Conservation (phyloP, 2,329 filamentous ascomycete species). For the Penicillium sclerotiorum region DNA sequence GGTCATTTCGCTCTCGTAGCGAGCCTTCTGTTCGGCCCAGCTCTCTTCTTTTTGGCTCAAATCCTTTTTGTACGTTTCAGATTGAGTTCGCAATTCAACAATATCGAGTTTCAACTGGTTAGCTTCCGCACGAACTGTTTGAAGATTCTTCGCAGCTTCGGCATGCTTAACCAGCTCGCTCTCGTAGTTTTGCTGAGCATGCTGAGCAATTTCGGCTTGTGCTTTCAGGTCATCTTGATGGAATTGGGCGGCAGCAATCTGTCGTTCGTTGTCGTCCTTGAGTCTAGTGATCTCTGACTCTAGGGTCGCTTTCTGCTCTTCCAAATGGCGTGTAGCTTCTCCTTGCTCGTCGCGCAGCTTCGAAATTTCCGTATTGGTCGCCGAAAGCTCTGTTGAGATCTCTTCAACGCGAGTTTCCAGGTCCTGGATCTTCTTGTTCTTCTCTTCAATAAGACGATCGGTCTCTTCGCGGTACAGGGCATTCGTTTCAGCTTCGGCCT, state of each 20-base stretch:
- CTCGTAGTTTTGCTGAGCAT: constrained; percentile 94
- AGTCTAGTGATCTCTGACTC: constrained; percentile 79
- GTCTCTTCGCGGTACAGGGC: constrained; percentile 89
- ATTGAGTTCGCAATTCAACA: constrained; percentile 74
- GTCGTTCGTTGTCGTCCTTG: constrained; percentile 80
- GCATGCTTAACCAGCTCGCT: constrained; percentile 92
- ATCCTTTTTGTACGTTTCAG: constrained; percentile 79
- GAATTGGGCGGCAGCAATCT: constrained; percentile 76
- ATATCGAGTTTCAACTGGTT: constrained; percentile 81
- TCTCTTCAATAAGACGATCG: constrained; percentile 72
- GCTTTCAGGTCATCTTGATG: constrained; percentile 90
- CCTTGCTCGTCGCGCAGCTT: constrained; percentile 77
- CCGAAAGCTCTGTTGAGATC: constrained; percentile 76
- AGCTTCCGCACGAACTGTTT: constrained; percentile 75
- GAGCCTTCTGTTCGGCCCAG: constrained; percentile 79
- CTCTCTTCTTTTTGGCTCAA: constrained; percentile 80
- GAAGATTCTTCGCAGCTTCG: constrained; percentile 84
- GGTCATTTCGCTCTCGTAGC: constrained; percentile 79
- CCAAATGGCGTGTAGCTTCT: constrained; percentile 69
- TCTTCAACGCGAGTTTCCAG: constrained; percentile 83
- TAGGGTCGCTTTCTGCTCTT: constrained; percentile 79
- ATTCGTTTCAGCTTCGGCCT: constrained; percentile 75
- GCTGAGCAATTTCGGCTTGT: constrained; percentile 89
- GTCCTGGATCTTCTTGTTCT: constrained; percentile 77
- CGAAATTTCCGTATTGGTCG: constrained; percentile 80